These are phyloP conservation scores for Pythium aristosporum DNA, from an alignment of 352 stramenopile species.

Conservation along the genomic window DNA sequence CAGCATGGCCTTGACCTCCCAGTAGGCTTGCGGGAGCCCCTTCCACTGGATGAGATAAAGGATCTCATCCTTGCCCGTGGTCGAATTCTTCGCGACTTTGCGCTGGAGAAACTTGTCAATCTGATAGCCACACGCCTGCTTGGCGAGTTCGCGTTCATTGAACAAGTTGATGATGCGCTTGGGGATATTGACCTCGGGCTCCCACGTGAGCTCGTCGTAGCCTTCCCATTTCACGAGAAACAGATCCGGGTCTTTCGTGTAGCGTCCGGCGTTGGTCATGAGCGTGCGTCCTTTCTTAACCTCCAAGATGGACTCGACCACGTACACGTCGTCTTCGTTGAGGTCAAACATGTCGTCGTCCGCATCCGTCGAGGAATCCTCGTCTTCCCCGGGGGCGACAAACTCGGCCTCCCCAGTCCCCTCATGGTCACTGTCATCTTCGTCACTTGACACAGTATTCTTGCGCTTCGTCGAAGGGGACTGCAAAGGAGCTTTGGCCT, in stretches of 20 bases:
- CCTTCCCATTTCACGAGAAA: slow-evolving; percentile 81
- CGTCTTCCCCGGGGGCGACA: slow-evolving; percentile 13
- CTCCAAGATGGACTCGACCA: slow-evolving; percentile 72
- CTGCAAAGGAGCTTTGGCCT: background rate
- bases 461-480: slow-evolving; percentile 19
- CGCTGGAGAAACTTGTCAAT: slow-evolving; percentile 57
- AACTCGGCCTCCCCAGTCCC: slow-evolving; percentile 16
- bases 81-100: slow-evolving; percentile 57
- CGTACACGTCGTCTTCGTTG: slow-evolving; percentile 72
- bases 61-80: slow-evolving; percentile 46
- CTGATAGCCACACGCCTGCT: slow-evolving; percentile 47
- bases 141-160: slow-evolving; percentile 45
- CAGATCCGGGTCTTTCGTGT: slow-evolving; percentile 60
- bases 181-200: slow-evolving; percentile 69
- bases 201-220: slow-evolving; percentile 81
- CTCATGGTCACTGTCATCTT: slow-evolving; percentile 18
- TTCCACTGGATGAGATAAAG: slow-evolving; percentile 79
- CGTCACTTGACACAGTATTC: slow-evolving; percentile 15
- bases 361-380: slow-evolving; percentile 61
- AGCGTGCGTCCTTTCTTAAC: slow-evolving; percentile 56
- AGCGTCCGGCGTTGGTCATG: slow-evolving; percentile 27
- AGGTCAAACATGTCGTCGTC: slow-evolving; percentile 68
- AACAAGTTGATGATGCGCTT: slow-evolving; percentile 62
- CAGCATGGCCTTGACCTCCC: slow-evolving; percentile 56
- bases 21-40: slow-evolving; percentile 42